Evolutionary conservation across 768 basidiomycete species (phyloP).

Genomic region (Lyophyllum decastes): DNA sequence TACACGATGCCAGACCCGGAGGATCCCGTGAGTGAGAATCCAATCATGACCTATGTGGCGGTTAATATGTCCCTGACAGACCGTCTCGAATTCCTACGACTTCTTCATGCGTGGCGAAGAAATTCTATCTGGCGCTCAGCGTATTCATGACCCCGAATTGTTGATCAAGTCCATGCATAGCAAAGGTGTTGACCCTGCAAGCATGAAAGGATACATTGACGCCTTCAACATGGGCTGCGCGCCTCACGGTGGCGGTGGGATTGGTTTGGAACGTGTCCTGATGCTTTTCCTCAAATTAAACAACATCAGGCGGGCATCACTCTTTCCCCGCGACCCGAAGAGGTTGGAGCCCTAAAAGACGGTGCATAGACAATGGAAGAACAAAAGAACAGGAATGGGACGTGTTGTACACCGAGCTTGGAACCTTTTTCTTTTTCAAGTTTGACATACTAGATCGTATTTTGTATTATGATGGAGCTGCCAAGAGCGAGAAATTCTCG

Average conservation of each 20-base stretch:
- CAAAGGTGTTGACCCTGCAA: slow-evolving; percentile 88
- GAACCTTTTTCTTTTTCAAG: neutral
- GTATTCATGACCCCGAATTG: slow-evolving; percentile 88
- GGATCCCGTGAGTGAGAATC: slow-evolving; percentile 64
- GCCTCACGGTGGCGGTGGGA: slow-evolving; percentile 96
- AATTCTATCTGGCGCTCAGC: slow-evolving; percentile 97
- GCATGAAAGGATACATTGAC: slow-evolving; percentile 91
- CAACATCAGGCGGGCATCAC: slow-evolving; percentile 88
- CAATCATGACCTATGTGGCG: slow-evolving; percentile 3
- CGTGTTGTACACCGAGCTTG: slow-evolving; percentile 14
- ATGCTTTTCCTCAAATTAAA: slow-evolving; percentile 98
- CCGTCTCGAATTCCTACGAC: slow-evolving; percentile 97
- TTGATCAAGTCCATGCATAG: slow-evolving; percentile 82
- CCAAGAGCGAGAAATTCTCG: slow-evolving; percentile 26
- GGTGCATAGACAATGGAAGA: neutral
- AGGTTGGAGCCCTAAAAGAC: slow-evolving; percentile 75
- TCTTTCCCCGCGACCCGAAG: slow-evolving; percentile 98
- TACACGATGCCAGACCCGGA: slow-evolving; percentile 98
- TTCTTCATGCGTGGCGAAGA: slow-evolving; percentile 99
- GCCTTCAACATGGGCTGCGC: slow-evolving; percentile 94
- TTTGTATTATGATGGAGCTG: slow-evolving; percentile 18
- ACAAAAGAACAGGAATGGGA: slow-evolving; percentile 3
- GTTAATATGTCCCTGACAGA: slow-evolving; percentile 40
- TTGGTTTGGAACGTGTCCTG: slow-evolving; percentile 91
- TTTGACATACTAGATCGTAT: slow-evolving; percentile 8